A percentile compares a stretch with the other conserved stretches of the same genome.
These are phyloP conservation scores for Huiozyma sinensis DNA, from an alignment of 805 yeast genomes.

Conservation along the genomic window DNA sequence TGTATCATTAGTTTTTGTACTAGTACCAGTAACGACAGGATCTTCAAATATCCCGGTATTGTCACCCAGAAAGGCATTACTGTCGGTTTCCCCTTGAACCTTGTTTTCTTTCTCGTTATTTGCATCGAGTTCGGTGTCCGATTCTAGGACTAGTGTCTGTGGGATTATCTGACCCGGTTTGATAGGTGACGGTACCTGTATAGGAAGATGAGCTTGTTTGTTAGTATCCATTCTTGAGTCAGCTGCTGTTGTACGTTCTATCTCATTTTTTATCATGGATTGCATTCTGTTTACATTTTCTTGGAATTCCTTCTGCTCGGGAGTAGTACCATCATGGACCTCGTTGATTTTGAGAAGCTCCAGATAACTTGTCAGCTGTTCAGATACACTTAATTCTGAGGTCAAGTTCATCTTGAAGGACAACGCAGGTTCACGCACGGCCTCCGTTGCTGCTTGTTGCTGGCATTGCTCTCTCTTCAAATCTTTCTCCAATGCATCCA, in stretches of 20 bases:
- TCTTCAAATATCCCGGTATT: conserved; percentile 16
- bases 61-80: not conserved
- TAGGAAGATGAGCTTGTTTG: too few species aligned
- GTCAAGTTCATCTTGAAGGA: conserved; percentile 56
- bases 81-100: not conserved
- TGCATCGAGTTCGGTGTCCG: not conserved
- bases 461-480: conserved; percentile 59
- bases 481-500: conserved; percentile 90
- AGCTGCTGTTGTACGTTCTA: not conserved
- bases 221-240: not conserved
- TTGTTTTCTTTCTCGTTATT: not conserved
- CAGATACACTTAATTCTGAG: conserved; percentile 33
- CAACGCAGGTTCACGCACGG: conserved; percentile 67
- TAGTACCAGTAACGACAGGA: not conserved
- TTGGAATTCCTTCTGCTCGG: not conserved
- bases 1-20: not conserved
- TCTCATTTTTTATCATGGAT: not conserved
- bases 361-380: conserved; percentile 33
- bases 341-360: not conserved
- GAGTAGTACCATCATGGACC: too few species aligned
- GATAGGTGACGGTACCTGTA: not conserved
- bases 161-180: not conserved
- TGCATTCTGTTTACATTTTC: too few species aligned
- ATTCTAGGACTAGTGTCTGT: not conserved
- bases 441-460: conserved; percentile 60